Conservation (phyloP, 2,329 filamentous ascomycete genomes). For the Microcyclospora pomicola region DNA sequence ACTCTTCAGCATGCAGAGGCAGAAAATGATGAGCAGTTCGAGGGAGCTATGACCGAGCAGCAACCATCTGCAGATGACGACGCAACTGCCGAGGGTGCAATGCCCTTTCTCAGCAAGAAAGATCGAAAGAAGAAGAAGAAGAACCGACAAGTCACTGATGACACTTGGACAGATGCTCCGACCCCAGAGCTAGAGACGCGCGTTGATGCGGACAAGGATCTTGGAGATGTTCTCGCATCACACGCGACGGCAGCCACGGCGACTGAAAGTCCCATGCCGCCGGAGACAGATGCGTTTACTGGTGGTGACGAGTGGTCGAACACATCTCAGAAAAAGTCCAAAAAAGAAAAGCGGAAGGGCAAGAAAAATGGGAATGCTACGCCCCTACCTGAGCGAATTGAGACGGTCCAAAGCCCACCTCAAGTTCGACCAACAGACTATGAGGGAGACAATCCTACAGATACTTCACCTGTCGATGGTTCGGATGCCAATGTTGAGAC, state of each 20-base stretch:
- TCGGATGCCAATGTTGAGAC: too few species aligned
- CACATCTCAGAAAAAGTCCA: slow-evolving; percentile 21
- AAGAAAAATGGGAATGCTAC: slow-evolving; percentile 10
- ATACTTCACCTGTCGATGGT: not conserved
- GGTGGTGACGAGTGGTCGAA: slow-evolving; percentile 10
- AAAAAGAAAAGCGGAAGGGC: slow-evolving; percentile 32
- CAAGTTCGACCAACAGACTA: not conserved
- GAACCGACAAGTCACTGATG: slow-evolving; percentile 4
- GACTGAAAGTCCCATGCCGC: too few species aligned
- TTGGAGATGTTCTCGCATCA: not conserved
- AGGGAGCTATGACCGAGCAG: too few species aligned
- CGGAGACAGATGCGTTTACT: not conserved
- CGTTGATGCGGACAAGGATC: not conserved
- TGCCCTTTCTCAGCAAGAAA: slow-evolving; percentile 12
- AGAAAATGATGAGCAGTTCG: too few species aligned
- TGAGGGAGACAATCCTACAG: not conserved
- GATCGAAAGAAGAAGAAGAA: slow-evolving; percentile 10
- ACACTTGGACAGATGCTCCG: not conserved
- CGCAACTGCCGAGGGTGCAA: too few species aligned
- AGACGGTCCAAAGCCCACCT: too few species aligned
- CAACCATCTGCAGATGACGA: too few species aligned
- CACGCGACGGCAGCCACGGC: too few species aligned
- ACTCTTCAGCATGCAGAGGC: too few species aligned
- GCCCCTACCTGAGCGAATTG: not conserved
- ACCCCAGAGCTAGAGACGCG: not conserved